phyloP scores from a whole-genome alignment of 345 rosid genomes.

The Lagerstroemia speciosa region DNA sequence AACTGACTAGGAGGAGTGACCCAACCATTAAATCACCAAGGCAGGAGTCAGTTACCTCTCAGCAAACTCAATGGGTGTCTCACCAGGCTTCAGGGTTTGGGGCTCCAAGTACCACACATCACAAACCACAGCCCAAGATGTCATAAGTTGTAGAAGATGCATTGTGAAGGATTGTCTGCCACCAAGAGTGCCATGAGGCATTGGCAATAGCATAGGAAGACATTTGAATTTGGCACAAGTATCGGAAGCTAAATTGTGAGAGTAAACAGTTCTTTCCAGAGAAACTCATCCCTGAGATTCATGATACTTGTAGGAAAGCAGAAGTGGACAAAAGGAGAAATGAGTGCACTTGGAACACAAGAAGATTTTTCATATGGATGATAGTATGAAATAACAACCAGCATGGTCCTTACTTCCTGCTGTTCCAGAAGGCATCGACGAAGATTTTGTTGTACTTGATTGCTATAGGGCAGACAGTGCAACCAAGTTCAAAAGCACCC shows the following conservation, averaged over 20 bases:
- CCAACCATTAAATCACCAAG: not conserved
- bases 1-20: not conserved
- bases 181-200: not conserved
- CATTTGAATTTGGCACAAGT: not conserved
- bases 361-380: not conserved
- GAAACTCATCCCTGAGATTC: not conserved
- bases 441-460: constrained; percentile 95
- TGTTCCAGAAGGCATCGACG: constrained; percentile 99
- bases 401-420: constrained; percentile 59
- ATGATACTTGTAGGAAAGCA: not conserved
- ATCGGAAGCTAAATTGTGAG: not conserved
- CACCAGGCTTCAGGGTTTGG: constrained; percentile 73
- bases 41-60: constrained; percentile 51
- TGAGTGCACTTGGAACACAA: not conserved
- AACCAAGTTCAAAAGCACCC: constrained; percentile 98
- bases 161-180: constrained; percentile 94
- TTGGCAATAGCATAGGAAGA: not conserved
- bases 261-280: not conserved
- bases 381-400: not conserved
- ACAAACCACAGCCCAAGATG: constrained; percentile 99
- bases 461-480: constrained; percentile 91
- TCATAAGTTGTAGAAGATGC: constrained; percentile 97
- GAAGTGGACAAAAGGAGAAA: not conserved
- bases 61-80: constrained; percentile 91
- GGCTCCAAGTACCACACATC: constrained; percentile 99